These are phyloP conservation scores for Monosporascus cannonballus DNA, from an alignment of 2,329 filamentous ascomycete genomes.

Conservation along the genomic window DNA sequence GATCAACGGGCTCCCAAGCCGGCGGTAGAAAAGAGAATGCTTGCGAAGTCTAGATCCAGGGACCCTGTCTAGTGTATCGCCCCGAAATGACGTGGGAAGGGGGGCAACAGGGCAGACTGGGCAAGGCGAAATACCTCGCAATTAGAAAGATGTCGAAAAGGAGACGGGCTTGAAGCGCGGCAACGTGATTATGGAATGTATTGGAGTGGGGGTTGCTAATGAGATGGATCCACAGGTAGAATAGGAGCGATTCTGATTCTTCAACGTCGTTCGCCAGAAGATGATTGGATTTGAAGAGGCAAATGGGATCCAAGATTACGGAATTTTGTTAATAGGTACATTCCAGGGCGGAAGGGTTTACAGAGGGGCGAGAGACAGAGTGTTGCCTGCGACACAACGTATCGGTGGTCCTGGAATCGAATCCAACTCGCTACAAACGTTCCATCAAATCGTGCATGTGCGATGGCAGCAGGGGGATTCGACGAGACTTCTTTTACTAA, in stretches of 20 bases:
- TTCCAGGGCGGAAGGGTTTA: too few species aligned
- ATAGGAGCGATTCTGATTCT: neutral
- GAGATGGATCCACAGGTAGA: neutral
- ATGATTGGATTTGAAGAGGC: neutral
- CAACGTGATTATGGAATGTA: neutral
- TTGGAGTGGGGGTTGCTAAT: neutral
- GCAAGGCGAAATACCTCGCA: neutral
- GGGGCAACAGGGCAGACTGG: neutral
- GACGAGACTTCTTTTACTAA: too few species aligned
- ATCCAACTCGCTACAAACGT: too few species aligned
- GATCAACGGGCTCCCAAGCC: neutral
- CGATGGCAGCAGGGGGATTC: too few species aligned
- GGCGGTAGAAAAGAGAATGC: neutral
- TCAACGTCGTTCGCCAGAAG: neutral
- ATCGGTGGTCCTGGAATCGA: neutral
- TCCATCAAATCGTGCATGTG: too few species aligned
- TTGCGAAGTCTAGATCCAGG: neutral
- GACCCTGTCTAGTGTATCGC: neutral
- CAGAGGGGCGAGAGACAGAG: too few species aligned
- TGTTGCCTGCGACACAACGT: neutral
- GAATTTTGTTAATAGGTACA: neutral
- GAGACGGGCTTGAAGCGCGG: neutral
- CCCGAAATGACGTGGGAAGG: neutral
- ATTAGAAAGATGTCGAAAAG: neutral
- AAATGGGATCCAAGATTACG: neutral